phyloP scores from a whole-genome alignment of 1,284 basidiomycete species.

The Cryptococcus floricola region DNA sequence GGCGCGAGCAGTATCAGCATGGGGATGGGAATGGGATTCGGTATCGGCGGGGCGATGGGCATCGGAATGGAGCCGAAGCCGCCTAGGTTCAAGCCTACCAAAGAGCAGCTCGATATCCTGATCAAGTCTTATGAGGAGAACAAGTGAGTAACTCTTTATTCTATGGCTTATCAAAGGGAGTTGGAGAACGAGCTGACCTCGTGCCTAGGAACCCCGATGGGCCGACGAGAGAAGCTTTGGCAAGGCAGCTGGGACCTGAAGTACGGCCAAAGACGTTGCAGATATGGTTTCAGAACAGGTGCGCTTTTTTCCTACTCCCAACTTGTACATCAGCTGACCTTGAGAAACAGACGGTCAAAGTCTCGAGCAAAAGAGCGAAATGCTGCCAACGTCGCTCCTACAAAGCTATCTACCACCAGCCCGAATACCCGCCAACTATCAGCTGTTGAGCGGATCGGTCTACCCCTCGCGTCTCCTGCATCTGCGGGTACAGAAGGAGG shows the following conservation, averaged over 20 bases:
- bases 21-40: constrained; percentile 1
- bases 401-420: constrained; percentile 4
- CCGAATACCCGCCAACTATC: too few species aligned
- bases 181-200: background rate
- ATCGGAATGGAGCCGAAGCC: constrained; percentile 17
- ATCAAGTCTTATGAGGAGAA: constrained; percentile 30
- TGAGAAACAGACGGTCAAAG: constrained; percentile 26
- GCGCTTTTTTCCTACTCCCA: too few species aligned
- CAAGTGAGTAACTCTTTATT: constrained; percentile 20
- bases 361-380: constrained; percentile 33
- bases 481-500: background rate
- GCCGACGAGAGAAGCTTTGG: constrained; percentile 22
- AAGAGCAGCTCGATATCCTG: constrained; percentile 32
- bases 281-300: constrained; percentile 44
- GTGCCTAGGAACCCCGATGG: constrained; percentile 30
- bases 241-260: constrained; percentile 25
- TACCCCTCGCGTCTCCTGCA: too few species aligned
- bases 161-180: too few species aligned
- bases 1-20: background rate
- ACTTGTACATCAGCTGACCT: background rate
- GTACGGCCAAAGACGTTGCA: constrained; percentile 32
- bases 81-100: constrained; percentile 36
- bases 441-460: too few species aligned
- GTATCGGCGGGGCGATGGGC: constrained; percentile 2
- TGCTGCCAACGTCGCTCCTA: constrained; percentile 1